Conservation (phyloP, 2,329 filamentous ascomycete genomes). For the Aspergillus arachidicola region DNA sequence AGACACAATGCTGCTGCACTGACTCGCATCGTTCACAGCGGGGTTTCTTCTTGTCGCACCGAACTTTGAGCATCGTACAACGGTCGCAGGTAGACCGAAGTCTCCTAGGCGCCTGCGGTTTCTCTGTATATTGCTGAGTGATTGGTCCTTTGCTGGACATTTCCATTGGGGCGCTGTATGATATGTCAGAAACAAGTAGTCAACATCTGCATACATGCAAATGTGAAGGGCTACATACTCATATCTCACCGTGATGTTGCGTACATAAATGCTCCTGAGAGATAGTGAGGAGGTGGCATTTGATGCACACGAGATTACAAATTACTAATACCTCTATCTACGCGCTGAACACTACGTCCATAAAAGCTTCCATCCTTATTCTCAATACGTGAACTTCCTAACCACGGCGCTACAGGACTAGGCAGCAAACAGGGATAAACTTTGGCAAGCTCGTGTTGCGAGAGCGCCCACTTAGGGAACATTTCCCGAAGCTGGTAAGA, state of each 20-base stretch:
- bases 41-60: neutral
- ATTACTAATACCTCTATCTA: neutral
- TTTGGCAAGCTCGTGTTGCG: neutral
- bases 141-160: neutral
- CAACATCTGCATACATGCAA: neutral
- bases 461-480: neutral
- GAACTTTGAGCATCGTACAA: neutral
- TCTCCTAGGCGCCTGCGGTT: neutral
- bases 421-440: neutral
- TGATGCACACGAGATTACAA: neutral
- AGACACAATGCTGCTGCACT: neutral
- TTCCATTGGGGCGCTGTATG: neutral
- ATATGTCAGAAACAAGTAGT: neutral
- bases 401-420: neutral
- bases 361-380: neutral
- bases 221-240: neutral
- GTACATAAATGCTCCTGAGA: neutral
- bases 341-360: neutral
- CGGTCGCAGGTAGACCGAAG: neutral
- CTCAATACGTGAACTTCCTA: neutral
- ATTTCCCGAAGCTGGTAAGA: neutral
- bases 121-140: neutral
- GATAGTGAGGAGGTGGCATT: neutral
- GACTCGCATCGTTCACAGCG: constrained; percentile 1
- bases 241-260: neutral